Base-by-base conservation (phyloP, 176 grass and related monocot species). In the Avena atlantica region DNA sequence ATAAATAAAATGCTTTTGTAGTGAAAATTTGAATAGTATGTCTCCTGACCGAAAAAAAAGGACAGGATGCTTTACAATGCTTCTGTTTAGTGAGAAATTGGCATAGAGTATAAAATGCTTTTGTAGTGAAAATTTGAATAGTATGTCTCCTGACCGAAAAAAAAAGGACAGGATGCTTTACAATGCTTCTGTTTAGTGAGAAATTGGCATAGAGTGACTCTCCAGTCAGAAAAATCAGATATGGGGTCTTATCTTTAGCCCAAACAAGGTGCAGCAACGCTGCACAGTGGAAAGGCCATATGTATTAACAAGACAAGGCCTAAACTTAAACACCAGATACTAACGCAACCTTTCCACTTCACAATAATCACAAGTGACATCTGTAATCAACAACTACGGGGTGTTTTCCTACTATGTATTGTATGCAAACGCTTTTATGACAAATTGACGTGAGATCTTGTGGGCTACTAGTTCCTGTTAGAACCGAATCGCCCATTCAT, bases 1-100 rank as follows among this genome's bases (percentile, higher is more conserved):
- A 76, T 71, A 82, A 66, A 67, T 34, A 40, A 64, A 50, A 82
- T 69, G 36, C 7, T 61, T 42, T 25, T 80, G 37, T 42, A n/a
- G 49, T 69, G 64, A 83, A 44, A 83, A 25, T 11, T 71, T 72
- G 51, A 21, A 59, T 51, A 23, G 5, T 48, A 74, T 15, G 42
- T 48, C 40, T 20, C 44, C 70, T 47, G 20, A 47, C 40, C 40
- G 21, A 13, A 17, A 9, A 49, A 74, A 49, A 16, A 51, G 6
- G 21, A 75, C 24, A 75, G 47, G 47, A 25, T 66, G 4, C 25
- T 67, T 67, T 19, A 48, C 76, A 40, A 79, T 62, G 23, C 9
- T 74, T 23, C 12, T 74, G 12, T 25, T 79, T 61, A 1, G 10
- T 58, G 76, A 79, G 59, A 79, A 45, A 23, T 37, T 80, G 40